Evolutionary conservation across 2,329 filamentous ascomycete species (phyloP).

Genomic region (Fusarium luffae): DNA sequence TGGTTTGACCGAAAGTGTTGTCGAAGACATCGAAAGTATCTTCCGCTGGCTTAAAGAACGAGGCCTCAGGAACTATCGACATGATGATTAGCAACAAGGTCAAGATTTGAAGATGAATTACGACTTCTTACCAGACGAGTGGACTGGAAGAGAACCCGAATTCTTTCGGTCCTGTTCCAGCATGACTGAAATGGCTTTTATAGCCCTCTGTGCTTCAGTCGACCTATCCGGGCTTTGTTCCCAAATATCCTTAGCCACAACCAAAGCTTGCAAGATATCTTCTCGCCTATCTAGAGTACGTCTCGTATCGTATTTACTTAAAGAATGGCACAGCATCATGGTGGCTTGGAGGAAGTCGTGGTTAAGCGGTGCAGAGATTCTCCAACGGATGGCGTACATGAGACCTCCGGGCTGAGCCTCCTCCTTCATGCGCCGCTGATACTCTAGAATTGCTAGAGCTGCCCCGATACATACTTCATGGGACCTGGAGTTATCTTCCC

Average conservation of each 20-base stretch:
- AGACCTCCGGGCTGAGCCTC: constrained; percentile 31
- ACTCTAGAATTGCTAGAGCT: constrained; percentile 25
- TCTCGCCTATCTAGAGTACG: not conserved
- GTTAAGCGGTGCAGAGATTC: constrained; percentile 27
- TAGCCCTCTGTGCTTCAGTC: constrained; percentile 10
- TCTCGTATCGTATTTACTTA: constrained; percentile 7
- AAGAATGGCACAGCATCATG: constrained; percentile 34
- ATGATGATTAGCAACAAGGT: not conserved
- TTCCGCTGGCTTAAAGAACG: not conserved
- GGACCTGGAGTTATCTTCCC: not conserved
- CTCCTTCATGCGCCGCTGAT: constrained; percentile 31
- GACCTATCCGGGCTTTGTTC: constrained; percentile 4
- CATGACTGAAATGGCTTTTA: constrained; percentile 9
- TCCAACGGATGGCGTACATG: constrained; percentile 38
- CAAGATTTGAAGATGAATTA: not conserved
- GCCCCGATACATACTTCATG: constrained; percentile 21
- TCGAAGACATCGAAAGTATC: constrained; percentile 8
- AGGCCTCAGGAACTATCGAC: not conserved
- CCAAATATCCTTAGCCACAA: constrained; percentile 1
- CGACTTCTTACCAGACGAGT: not conserved
- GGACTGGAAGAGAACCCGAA: not conserved
- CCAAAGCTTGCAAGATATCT: constrained; percentile 14
- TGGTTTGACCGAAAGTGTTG: constrained; percentile 19
- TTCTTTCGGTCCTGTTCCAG: not conserved
- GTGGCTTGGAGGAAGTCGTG: constrained; percentile 35